These are phyloP conservation scores for Sanghuangporus sanghuang DNA, from an alignment of 1,284 basidiomycete genomes.

Conservation along the genomic window DNA sequence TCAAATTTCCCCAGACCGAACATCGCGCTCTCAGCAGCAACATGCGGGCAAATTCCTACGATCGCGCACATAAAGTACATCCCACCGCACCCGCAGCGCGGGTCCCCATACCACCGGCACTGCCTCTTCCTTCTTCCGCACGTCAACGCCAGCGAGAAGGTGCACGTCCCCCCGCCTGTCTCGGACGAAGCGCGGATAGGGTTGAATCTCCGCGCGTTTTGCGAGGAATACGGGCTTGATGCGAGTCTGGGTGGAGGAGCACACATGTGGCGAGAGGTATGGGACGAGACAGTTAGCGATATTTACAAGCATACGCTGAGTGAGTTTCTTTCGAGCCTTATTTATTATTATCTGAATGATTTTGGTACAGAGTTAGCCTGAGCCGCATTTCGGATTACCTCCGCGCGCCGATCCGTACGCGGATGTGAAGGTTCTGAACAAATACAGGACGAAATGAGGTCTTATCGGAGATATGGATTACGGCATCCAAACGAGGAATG, in stretches of 20 bases:
- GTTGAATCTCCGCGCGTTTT: constrained; percentile 67
- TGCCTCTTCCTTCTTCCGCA: constrained; percentile 76
- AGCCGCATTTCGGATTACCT: constrained; percentile 62
- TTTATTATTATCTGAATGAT: background rate
- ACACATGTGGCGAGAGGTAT: constrained; percentile 82
- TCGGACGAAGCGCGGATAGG: constrained; percentile 39
- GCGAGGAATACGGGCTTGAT: constrained; percentile 48
- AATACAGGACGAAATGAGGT: constrained; percentile 31
- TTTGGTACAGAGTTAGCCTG: constrained; percentile 43
- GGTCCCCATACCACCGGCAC: constrained; percentile 86
- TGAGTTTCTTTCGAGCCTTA: constrained; percentile 36
- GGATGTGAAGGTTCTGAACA: constrained; percentile 47
- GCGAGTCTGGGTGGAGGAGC: constrained; percentile 57
- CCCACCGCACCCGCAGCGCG: constrained; percentile 83
- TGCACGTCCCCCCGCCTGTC: constrained; percentile 33
- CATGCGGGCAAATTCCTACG: constrained; percentile 35
- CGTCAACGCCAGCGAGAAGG: constrained; percentile 29
- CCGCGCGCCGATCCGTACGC: constrained; percentile 52
- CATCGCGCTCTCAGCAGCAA: constrained; percentile 66
- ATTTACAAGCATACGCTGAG: constrained; percentile 68
- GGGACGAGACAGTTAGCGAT: constrained; percentile 60
- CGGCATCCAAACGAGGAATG: no score
- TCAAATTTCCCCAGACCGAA: constrained; percentile 55
- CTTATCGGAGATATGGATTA: background rate
- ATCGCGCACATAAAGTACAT: constrained; percentile 65